Evolutionary conservation across 176 grass and related monocot genomes (phyloP).

Genomic region (Oropetium thomaeum): DNA sequence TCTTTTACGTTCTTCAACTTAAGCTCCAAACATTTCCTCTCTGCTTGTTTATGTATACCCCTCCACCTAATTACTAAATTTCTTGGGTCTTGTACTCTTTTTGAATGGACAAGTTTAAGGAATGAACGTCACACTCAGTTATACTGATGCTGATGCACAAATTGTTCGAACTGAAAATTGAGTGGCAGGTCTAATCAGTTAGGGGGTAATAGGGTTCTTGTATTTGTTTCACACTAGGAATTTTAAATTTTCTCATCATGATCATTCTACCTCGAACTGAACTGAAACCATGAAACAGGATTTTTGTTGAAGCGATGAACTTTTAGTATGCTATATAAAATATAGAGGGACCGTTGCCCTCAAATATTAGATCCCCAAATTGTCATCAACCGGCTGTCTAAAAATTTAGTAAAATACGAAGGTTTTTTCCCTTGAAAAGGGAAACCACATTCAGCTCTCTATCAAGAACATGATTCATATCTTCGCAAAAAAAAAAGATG

Average conservation of each 20-base stretch:
- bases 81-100: not conserved
- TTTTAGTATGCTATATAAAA: conserved; percentile 6
- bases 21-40: conserved; percentile 1
- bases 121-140: conserved; percentile 16
- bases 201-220: not conserved
- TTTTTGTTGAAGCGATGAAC: not conserved
- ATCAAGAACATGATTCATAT: conserved; percentile 16
- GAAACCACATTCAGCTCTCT: not conserved
- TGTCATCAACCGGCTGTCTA: not conserved
- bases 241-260: not conserved
- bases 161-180: conserved; percentile 1
- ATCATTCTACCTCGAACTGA: not conserved
- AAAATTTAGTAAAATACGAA: not conserved
- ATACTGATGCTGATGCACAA: not conserved
- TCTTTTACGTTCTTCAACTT: not conserved
- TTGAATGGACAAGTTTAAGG: conserved; percentile 24
- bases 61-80: conserved; percentile 13
- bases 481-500: too few relatives aligned
- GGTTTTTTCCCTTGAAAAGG: not conserved
- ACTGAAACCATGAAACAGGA: conserved; percentile 12
- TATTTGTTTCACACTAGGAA: not conserved
- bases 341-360: not conserved
- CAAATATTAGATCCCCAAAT: not conserved
- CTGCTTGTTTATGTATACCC: not conserved
- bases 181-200: not conserved